Evolutionary conservation across 805 yeast species (phyloP).

Genomic region (Yarrowia deformans): DNA sequence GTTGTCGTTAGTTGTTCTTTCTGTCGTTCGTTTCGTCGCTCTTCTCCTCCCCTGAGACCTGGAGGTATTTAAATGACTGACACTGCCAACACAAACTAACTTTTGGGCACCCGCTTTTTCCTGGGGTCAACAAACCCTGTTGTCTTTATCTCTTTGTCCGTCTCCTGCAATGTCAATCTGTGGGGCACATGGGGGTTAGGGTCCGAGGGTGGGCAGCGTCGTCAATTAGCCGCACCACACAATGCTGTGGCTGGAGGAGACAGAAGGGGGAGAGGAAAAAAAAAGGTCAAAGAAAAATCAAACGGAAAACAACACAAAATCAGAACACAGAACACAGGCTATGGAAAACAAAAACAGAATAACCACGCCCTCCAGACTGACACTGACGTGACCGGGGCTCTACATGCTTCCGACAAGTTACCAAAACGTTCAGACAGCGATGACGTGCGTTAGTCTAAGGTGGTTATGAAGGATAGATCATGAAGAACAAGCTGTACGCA

Average conservation of each 20-base stretch:
- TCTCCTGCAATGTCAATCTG: conserved; percentile 30
- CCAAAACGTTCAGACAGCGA: not conserved
- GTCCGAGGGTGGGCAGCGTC: not conserved
- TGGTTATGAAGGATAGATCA: too few relatives aligned
- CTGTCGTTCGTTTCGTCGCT: too few relatives aligned
- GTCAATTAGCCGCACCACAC: conserved; percentile 8
- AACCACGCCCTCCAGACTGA: too few relatives aligned
- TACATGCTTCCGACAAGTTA: not conserved
- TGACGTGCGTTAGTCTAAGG: conserved; percentile 12
- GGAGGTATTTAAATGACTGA: conserved; percentile 29
- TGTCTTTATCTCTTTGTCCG: conserved; percentile 33
- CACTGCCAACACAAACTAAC: not conserved
- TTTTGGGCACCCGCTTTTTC: conserved; percentile 30
- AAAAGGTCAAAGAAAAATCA: too few relatives aligned
- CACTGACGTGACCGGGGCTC: too few relatives aligned
- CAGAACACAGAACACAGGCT: too few relatives aligned
- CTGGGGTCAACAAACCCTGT: conserved; percentile 39
- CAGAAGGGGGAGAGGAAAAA: too few relatives aligned
- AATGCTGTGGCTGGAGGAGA: conserved; percentile 5
- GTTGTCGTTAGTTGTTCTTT: not conserved
- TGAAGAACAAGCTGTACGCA: too few relatives aligned
- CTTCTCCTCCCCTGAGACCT: not conserved
- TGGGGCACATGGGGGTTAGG: conserved; percentile 36
- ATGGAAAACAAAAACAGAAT: too few relatives aligned
- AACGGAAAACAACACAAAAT: too few relatives aligned